phyloP scores from a whole-genome alignment of 2,329 filamentous ascomycete species.

The Colletotrichum acutatum region DNA sequence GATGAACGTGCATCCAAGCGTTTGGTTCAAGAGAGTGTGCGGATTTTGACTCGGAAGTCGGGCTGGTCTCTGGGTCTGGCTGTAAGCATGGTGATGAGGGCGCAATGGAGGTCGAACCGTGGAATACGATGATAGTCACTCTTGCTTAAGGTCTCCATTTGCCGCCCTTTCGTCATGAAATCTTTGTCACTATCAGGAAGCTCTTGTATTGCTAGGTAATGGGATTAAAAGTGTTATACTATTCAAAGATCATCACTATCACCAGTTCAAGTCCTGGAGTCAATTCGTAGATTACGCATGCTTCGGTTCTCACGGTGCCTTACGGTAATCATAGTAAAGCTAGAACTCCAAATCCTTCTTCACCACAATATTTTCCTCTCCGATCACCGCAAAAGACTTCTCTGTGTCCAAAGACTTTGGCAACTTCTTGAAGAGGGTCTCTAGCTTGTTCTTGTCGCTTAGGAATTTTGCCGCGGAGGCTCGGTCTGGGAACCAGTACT shows the following conservation, averaged over 20 bases:
- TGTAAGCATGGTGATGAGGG: background rate
- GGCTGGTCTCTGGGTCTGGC: background rate
- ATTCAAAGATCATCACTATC: too few species aligned
- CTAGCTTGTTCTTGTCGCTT: background rate
- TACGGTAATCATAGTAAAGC: too few species aligned
- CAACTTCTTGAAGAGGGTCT: background rate
- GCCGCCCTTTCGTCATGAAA: background rate
- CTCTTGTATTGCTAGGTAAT: too few species aligned
- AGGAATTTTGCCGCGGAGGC: background rate
- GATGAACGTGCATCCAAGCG: background rate
- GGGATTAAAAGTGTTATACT: too few species aligned
- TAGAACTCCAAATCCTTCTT: background rate
- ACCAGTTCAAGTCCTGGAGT: too few species aligned
- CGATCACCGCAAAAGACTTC: background rate
- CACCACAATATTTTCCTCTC: background rate
- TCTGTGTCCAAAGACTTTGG: background rate
- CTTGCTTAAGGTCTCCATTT: background rate
- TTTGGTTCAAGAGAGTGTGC: background rate
- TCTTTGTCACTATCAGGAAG: background rate
- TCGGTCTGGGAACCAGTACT: slow-evolving; percentile 9
- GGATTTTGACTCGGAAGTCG: background rate
- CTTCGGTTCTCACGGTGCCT: background rate
- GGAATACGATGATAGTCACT: too few species aligned
- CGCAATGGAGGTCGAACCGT: background rate
- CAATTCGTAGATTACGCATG: background rate